Conservation (phyloP, 306 rosid species). For the Spatholobus suberectus region DNA sequence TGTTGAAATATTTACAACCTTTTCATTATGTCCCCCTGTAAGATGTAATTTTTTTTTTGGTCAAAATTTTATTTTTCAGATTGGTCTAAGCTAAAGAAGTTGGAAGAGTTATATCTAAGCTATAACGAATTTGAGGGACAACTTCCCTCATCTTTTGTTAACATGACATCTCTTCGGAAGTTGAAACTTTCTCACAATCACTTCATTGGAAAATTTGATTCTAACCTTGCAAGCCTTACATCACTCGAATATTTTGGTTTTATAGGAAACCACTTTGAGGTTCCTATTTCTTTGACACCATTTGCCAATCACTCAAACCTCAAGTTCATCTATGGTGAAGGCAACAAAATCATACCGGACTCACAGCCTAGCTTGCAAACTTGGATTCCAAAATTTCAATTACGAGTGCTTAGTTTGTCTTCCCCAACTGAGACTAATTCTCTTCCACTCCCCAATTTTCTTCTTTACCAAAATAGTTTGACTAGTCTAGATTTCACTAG, state of each 20-base stretch:
- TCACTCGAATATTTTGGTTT: constrained; percentile 33
- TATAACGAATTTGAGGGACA: neutral
- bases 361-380: neutral
- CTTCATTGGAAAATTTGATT: neutral
- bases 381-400: constrained; percentile 25
- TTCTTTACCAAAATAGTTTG: neutral
- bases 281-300: constrained; percentile 1
- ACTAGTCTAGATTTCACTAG: neutral
- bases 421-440: neutral
- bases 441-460: constrained; percentile 7
- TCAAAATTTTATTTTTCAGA: neutral
- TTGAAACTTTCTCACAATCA: neutral
- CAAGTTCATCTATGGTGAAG: neutral
- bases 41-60: neutral
- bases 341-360: neutral
- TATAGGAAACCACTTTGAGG: neutral
- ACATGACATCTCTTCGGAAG: constrained; percentile 12
- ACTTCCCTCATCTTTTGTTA: constrained; percentile 29
- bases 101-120: constrained; percentile 24
- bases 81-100: constrained; percentile 16
- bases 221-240: constrained; percentile 6
- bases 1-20: neutral
- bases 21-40: neutral
- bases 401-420: neutral
- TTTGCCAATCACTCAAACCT: constrained; percentile 31